Percentiles rank a stretch among this genome's conserved stretches.
phyloP scores from a whole-genome alignment of 371 early-diverging fungal species.

The Choanephora cucurbitarum region DNA sequence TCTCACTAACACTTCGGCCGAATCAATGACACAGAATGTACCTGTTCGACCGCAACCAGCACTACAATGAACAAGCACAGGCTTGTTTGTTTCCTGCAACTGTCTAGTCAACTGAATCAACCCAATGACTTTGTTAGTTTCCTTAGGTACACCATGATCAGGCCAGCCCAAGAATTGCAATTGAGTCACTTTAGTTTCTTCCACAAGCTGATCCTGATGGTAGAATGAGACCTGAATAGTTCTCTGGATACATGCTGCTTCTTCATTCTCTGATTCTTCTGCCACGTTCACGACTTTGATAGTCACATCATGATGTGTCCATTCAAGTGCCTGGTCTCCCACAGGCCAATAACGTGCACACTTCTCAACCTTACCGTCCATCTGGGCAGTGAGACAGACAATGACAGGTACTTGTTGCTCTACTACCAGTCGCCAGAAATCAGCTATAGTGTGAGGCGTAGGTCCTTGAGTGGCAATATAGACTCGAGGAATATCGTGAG shows the following conservation, averaged over 20 bases:
- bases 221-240: conserved; percentile 13
- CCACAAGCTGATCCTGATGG: conserved; percentile 19
- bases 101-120: conserved; percentile 45
- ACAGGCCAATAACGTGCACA: conserved; percentile 81
- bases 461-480: conserved; percentile 96
- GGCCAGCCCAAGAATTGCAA: conserved; percentile 89
- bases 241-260: conserved; percentile 18
- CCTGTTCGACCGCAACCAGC: conserved; percentile 99
- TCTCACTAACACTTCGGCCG: conserved; percentile 13
- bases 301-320: conserved; percentile 5
- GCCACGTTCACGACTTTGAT: conserved; percentile 12
- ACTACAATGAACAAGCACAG: conserved; percentile 78
- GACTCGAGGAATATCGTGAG: conserved; percentile 30
- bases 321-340: conserved; percentile 15
- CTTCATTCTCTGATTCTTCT: conserved; percentile 7
- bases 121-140: conserved; percentile 45
- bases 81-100: conserved; percentile 31
- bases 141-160: conserved; percentile 78
- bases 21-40: conserved; percentile 74
- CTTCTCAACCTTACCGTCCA: conserved; percentile 70
- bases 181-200: conserved; percentile 55
- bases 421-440: conserved; percentile 92
- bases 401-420: conserved; percentile 75
- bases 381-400: conserved; percentile 85
- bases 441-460: conserved; percentile 68